Evolutionary conservation across 768 basidiomycete species (phyloP).

Genomic region (Russula ochroleuca): DNA sequence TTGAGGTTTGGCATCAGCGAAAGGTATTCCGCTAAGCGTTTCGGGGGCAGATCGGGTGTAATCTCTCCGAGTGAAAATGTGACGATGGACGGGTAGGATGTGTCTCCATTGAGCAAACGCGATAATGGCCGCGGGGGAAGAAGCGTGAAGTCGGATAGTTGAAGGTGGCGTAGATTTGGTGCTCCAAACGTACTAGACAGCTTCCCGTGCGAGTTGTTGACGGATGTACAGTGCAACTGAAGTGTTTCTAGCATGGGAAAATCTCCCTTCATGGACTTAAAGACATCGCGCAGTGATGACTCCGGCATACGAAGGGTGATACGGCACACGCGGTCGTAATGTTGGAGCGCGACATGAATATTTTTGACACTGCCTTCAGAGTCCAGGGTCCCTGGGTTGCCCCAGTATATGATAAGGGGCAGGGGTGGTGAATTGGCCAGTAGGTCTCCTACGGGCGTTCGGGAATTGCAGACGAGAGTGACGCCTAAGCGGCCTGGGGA

Average conservation of each 20-base stretch:
- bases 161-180: neutral
- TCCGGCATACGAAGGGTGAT: neutral
- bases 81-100: neutral
- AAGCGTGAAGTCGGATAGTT: neutral
- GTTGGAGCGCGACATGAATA: neutral
- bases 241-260: constrained; percentile 3
- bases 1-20: neutral
- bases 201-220: accelerated
- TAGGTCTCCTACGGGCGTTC: neutral
- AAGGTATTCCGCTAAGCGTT: neutral
- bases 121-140: no score
- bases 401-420: neutral
- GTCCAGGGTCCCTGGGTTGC: neutral
- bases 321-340: neutral
- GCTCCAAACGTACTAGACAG: neutral
- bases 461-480: neutral
- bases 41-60: neutral
- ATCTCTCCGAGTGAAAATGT: neutral
- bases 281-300: neutral
- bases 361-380: neutral
- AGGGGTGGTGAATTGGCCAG: neutral
- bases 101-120: neutral
- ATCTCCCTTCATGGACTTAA: neutral
- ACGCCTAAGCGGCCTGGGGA: neutral
- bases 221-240: neutral